Base-by-base conservation (phyloP, 257 asterid genomes). In the Cruciata laevipes region DNA sequence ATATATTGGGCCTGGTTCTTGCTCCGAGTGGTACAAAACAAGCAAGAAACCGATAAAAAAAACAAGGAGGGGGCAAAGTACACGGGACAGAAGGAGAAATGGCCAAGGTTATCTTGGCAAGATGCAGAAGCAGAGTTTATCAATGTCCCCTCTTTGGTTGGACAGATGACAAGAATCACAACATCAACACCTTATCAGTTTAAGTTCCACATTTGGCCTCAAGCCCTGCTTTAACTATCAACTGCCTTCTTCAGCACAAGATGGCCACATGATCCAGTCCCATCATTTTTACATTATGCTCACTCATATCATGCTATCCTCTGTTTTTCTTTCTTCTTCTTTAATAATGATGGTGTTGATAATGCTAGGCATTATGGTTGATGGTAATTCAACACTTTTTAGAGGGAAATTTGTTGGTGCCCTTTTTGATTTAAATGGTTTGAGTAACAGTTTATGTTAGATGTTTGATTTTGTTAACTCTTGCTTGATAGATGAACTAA, bases 141-240 rank as follows among this genome's bases (percentile, higher is more conserved):
- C 73, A 56, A 60, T 79, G 83, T 55, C 75, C 73, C 71, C 75
- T 21, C 33, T 49, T 51, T 16, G 27, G 1, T 44, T 60, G 8
- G 6, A 68, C 78, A 75, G 25, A 69, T 61, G 73, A 77, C 67
- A 38, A 65, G 24, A 58, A 64, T 61, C 38, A 40, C 68, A 66
- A 51, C 57, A 33, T 65, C 71, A 37, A 27, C n/a, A 56, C 31
- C 56, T 23, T 30, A n/a, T 38, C 56, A 57, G 38, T 37, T 37
- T 57, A 2, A 16, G 21, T 9, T 33, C 64, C 23, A 31, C 51
- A 11, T 25, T 65, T 61, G 75, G 75, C 66, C 60, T 38, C 52
- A 27, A 23, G 24, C 20, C 5, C 2, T 27, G 30, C 51, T 18
- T 42, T 42, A 42, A 42, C 62, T n/a, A 47, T 47, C 55, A 47